Conservation (phyloP, 2,329 filamentous ascomycete species). For the Verticillium isaacii region DNA sequence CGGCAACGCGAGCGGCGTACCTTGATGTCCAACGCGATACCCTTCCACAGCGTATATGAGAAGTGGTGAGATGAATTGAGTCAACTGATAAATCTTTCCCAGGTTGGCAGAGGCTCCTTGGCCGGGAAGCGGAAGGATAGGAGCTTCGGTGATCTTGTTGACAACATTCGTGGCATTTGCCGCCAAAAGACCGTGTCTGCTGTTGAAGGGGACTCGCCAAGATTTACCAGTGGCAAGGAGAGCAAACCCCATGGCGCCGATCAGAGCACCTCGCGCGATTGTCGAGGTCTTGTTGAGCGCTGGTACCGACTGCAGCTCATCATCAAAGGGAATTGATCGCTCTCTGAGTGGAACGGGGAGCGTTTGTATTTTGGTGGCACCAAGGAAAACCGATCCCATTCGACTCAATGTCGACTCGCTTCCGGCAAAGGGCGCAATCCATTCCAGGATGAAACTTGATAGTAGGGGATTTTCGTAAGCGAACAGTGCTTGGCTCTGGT, state of each 20-base stretch:
- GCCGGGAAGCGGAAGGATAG: background rate
- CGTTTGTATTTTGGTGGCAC: background rate
- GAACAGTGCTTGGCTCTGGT: slow-evolving; percentile 13
- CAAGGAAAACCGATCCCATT: background rate
- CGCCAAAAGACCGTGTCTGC: background rate
- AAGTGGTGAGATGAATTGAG: slow-evolving; percentile 15
- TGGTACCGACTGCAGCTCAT: slow-evolving; percentile 10
- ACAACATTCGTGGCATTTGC: background rate
- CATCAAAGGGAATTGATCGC: slow-evolving; percentile 8
- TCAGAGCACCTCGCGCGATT: background rate
- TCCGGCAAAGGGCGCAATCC: background rate
- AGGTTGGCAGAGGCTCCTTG: background rate
- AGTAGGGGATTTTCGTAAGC: slow-evolving; percentile 13
- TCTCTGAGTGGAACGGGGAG: slow-evolving; percentile 8
- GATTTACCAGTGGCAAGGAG: background rate
- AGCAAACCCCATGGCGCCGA: background rate
- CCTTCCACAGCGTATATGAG: slow-evolving; percentile 19
- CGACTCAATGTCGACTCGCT: background rate
- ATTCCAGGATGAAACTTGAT: background rate
- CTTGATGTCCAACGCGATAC: slow-evolving; percentile 13
- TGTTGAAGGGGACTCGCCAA: background rate
- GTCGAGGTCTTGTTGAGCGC: background rate
- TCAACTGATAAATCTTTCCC: slow-evolving; percentile 11
- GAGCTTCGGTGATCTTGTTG: background rate
- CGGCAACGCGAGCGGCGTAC: slow-evolving; percentile 9